Conservation (phyloP, 1,284 basidiomycete genomes). For the Naganishia cerealis region DNA sequence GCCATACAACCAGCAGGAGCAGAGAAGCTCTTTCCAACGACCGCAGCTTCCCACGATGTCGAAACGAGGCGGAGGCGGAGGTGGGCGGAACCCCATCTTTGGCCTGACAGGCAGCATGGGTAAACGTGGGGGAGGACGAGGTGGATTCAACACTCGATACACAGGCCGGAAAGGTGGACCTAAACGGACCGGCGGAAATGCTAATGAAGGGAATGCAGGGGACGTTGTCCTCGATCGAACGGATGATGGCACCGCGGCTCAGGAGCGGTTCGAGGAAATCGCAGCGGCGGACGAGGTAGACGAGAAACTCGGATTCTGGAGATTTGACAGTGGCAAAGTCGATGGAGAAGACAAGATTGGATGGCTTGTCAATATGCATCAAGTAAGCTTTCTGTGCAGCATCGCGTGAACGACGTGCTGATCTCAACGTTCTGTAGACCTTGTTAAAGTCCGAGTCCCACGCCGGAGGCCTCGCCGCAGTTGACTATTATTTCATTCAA, state of each 20-base stretch:
- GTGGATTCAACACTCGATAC: constrained; percentile 51
- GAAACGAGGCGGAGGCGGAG: constrained; percentile 19
- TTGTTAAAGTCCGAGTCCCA: constrained; percentile 78
- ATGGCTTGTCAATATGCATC: constrained; percentile 99
- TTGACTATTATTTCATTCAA: constrained; percentile 97
- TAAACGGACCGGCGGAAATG: constrained; percentile 38
- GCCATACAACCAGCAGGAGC: background rate
- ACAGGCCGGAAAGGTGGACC: constrained; percentile 44
- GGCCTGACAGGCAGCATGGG: constrained; percentile 55
- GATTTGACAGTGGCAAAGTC: constrained; percentile 60
- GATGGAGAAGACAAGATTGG: constrained; percentile 73
- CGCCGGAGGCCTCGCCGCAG: constrained; percentile 78
- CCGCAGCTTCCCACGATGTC: constrained; percentile 21
- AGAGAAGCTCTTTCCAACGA: background rate
- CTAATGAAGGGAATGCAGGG: constrained; percentile 48
- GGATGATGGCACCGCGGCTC: constrained; percentile 79
- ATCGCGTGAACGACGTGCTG: background rate
- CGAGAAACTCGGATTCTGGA: constrained; percentile 83
- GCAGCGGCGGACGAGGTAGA: constrained; percentile 81
- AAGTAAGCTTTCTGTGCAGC: constrained; percentile 61
- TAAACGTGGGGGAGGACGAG: constrained; percentile 47
- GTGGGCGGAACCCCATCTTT: constrained; percentile 39
- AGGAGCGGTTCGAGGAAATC: constrained; percentile 78
- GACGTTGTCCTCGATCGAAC: constrained; percentile 65
- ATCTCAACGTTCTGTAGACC: constrained; percentile 59